These are phyloP conservation scores for Coriolopsis trogii DNA, from an alignment of 1,284 basidiomycete species.

Conservation along the genomic window DNA sequence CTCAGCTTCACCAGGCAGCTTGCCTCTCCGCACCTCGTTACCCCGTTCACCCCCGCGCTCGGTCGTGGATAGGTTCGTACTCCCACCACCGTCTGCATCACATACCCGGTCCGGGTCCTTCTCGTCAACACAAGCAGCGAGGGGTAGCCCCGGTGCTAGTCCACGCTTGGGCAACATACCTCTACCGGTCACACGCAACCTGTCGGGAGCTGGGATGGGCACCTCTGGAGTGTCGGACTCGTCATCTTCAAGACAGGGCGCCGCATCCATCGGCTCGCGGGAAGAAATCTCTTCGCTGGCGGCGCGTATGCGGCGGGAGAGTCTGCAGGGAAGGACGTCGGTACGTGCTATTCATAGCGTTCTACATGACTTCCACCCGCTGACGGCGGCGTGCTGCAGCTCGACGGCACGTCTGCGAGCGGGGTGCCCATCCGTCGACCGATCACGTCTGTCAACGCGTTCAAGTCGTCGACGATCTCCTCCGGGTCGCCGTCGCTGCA, in stretches of 20 bases:
- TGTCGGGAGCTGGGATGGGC: conserved; percentile 31
- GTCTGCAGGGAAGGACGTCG: conserved; percentile 36
- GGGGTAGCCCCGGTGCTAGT: conserved; percentile 36
- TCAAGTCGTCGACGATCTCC: conserved; percentile 71
- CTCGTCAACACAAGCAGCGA: conserved; percentile 22
- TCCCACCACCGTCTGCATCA: conserved; percentile 48
- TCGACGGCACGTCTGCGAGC: conserved; percentile 44
- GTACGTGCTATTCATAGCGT: conserved; percentile 31
- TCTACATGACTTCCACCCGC: conserved; percentile 1
- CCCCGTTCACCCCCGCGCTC: conserved; percentile 47
- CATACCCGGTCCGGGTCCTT: conserved; percentile 41
- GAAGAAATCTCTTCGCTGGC: conserved; percentile 42
- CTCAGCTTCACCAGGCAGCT: conserved; percentile 47
- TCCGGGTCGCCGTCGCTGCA: conserved; percentile 53
- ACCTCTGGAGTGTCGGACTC: conserved; percentile 40
- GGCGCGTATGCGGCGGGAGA: conserved; percentile 46
- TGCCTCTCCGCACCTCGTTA: conserved; percentile 44
- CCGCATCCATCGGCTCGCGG: conserved; percentile 38
- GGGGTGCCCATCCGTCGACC: conserved; percentile 55
- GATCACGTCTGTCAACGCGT: conserved; percentile 58
- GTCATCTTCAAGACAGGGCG: conserved; percentile 43
- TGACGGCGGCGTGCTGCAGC: not conserved
- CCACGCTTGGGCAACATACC: conserved; percentile 35
- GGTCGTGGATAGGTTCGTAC: conserved; percentile 59
- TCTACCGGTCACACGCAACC: conserved; percentile 36